Evolutionary conservation across 2,329 filamentous ascomycete species (phyloP).

Genomic region (Ascochyta clinopodiicola): DNA sequence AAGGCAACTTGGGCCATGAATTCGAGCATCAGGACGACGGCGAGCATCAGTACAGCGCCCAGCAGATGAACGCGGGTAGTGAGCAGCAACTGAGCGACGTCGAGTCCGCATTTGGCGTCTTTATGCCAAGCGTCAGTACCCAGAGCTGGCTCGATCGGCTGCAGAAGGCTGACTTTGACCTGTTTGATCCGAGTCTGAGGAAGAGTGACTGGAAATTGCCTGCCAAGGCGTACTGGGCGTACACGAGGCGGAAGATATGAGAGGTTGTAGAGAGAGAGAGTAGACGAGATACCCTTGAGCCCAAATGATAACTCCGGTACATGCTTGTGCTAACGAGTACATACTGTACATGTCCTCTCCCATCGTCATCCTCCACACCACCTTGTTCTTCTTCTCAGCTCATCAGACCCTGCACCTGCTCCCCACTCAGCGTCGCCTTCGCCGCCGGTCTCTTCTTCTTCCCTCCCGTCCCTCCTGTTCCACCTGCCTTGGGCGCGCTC

Average conservation of each 20-base stretch:
- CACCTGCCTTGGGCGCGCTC: constrained; percentile 13
- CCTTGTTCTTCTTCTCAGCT: constrained; percentile 7
- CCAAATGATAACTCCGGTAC: background rate
- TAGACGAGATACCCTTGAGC: no score
- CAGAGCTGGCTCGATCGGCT: constrained; percentile 79
- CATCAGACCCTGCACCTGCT: constrained; percentile 38
- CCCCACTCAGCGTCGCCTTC: constrained; percentile 32
- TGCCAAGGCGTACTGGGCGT: constrained; percentile 74
- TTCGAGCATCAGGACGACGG: constrained; percentile 87
- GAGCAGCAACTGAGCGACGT: constrained; percentile 59
- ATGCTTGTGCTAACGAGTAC: background rate
- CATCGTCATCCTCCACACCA: no score
- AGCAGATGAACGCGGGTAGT: constrained; percentile 44
- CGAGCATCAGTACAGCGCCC: constrained; percentile 62
- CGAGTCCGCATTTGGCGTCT: constrained; percentile 75
- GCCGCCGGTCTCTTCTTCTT: constrained; percentile 29
- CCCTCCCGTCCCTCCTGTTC: constrained; percentile 8
- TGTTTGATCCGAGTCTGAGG: constrained; percentile 70
- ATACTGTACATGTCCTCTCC: background rate
- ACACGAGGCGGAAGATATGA: constrained; percentile 58
- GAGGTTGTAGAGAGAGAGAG: no score
- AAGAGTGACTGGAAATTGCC: constrained; percentile 82
- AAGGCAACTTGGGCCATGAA: constrained; percentile 78
- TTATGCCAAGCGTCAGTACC: constrained; percentile 81
- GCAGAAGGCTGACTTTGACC: constrained; percentile 82